Evolutionary conservation across 2,329 filamentous ascomycete species (phyloP).

Genomic region (Aspergillus proliferans): DNA sequence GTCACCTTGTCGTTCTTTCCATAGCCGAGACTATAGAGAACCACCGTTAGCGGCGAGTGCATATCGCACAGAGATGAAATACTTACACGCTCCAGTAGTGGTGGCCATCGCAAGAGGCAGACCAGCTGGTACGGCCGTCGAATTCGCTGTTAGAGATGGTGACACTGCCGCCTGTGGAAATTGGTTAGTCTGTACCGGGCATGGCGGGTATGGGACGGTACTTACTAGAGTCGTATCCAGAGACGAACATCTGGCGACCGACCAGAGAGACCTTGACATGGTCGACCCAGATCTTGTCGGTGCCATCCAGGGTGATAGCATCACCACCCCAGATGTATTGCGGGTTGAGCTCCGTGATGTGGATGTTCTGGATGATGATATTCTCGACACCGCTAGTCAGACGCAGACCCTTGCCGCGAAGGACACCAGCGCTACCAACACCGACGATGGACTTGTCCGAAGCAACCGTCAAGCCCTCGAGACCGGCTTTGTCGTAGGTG

Average conservation of each 20-base stretch:
- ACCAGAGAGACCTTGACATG: slow-evolving; percentile 40
- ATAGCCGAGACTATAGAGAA: slow-evolving; percentile 40
- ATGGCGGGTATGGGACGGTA: slow-evolving; percentile 46
- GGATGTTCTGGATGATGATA: slow-evolving; percentile 55
- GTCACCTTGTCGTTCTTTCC: slow-evolving; percentile 52
- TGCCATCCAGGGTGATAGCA: slow-evolving; percentile 47
- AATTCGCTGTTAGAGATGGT: slow-evolving; percentile 56
- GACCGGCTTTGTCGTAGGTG: slow-evolving; percentile 46
- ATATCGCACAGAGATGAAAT: not conserved
- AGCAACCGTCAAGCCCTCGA: slow-evolving; percentile 44
- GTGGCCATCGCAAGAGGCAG: slow-evolving; percentile 50
- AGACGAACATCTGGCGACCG: slow-evolving; percentile 23
- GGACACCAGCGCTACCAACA: slow-evolving; percentile 46
- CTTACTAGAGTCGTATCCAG: slow-evolving; percentile 18
- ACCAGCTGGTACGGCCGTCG: slow-evolving; percentile 50
- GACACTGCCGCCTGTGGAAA: slow-evolving; percentile 42
- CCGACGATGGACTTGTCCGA: slow-evolving; percentile 55
- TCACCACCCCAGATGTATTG: slow-evolving; percentile 55
- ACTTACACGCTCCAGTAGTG: slow-evolving; percentile 52
- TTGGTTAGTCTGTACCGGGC: slow-evolving; percentile 44
- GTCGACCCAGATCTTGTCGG: slow-evolving; percentile 42
- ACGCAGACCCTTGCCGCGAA: slow-evolving; percentile 51
- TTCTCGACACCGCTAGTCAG: slow-evolving; percentile 42
- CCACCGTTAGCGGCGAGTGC: not conserved
- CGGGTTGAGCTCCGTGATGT: slow-evolving; percentile 49